Evolutionary conservation across 176 grass and related monocot genomes (phyloP), one percentile per base, ranked within the genome.

Genomic region (Echinochloa phyllopogon): DNA sequence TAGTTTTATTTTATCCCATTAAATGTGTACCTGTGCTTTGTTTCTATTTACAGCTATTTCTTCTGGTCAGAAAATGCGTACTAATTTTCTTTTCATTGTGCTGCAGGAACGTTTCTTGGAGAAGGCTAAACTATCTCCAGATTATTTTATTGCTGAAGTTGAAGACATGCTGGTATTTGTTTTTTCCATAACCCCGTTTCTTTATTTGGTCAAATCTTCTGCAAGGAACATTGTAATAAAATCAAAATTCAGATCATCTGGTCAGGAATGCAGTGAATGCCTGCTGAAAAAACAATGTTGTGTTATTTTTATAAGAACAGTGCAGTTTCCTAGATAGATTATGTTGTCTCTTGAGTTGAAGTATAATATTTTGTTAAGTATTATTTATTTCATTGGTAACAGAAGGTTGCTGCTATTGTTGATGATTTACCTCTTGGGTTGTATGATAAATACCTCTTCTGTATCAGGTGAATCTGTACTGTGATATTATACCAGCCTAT

Each of bases 91-190:
- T 81, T 75, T 82, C 36, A 18, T 76, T 92, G 18, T 71, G 61
- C 39, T 94, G 83, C 82, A 95, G 96, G 96, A 95, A 86, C 86
- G 80, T 71, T 98, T 98, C 83, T 82, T 98, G 82, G 85, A 91
- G 18, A 95, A 92, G 76, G 96, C 93, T 77, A 98, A 95, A 86
- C 75, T 95, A 76, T 98, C 96, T 78, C 80, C 96, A 17, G 93
- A 98, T 84, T 98, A 95, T 90, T 98, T 98, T 76, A 98, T 98
- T 72, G 74, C 96, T 83, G 96, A 98, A 48, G 90, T 76, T 77
- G 93, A 98, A 83, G 87, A 94, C 40, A 95, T 94, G 83, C 69
- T 98, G 87, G 96, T 98, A 92, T 33, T 33, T 33, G 65, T n/a
- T 72, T 75, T 49, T 61, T 70, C 83, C 8, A 48, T 29, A 64